These are phyloP conservation scores for Beta corolliflora DNA, from an alignment of 179 eudicot species.

Conservation along the genomic window DNA sequence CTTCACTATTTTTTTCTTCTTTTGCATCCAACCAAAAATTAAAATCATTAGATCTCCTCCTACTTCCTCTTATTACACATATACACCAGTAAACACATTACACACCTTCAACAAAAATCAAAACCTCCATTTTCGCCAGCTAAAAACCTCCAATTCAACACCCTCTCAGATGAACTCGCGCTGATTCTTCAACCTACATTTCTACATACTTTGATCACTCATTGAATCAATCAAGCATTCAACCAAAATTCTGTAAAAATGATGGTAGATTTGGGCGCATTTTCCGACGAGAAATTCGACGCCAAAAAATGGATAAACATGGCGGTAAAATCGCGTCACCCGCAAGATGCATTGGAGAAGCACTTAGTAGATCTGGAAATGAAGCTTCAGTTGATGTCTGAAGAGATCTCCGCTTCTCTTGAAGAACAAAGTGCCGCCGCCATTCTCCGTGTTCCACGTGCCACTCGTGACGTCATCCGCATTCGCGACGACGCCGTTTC, in stretches of 20 bases:
- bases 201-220: background rate
- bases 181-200: background rate
- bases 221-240: background rate
- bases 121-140: slow-evolving; percentile 16
- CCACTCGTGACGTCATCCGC: slow-evolving; percentile 84
- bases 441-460: slow-evolving; percentile 92
- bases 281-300: slow-evolving; percentile 90
- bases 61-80: no score
- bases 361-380: slow-evolving; percentile 83
- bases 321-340: slow-evolving; percentile 60
- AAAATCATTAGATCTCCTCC: no score
- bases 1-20: no score
- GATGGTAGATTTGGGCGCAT: slow-evolving; percentile 84
- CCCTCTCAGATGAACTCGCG: slow-evolving; percentile 7
- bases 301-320: slow-evolving; percentile 94
- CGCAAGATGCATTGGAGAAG: slow-evolving; percentile 72
- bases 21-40: no score
- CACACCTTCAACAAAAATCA: no score
- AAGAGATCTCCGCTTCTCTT: slow-evolving; percentile 86
- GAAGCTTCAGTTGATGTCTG: slow-evolving; percentile 88
- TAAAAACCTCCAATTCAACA: background rate
- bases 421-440: slow-evolving; percentile 92
- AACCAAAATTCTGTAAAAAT: slow-evolving; percentile 35
- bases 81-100: no score
- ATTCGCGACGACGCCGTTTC: slow-evolving; percentile 85